These are phyloP conservation scores for Glaciozyma antarctica DNA, from an alignment of 768 basidiomycete genomes.

Conservation along the genomic window DNA sequence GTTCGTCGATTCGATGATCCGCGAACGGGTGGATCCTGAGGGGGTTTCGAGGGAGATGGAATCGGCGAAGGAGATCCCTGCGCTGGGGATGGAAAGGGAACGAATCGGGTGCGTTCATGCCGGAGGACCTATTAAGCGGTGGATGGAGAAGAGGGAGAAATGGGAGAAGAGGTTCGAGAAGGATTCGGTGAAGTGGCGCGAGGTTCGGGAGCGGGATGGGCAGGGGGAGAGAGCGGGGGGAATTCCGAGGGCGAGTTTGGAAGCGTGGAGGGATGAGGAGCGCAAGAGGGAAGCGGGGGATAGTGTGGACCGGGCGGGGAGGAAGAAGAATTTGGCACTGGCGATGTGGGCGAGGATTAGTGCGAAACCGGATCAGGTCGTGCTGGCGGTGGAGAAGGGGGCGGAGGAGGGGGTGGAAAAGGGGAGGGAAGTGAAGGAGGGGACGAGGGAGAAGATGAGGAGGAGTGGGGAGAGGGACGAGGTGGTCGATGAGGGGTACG, in stretches of 20 bases:
- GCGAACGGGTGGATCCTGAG: slow-evolving; percentile 73
- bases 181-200: slow-evolving; percentile 34
- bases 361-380: slow-evolving; percentile 36
- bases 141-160: slow-evolving; percentile 36
- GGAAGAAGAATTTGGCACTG: slow-evolving; percentile 36
- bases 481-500: neutral
- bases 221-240: slow-evolving; percentile 32
- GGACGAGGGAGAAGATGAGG: slow-evolving; percentile 15
- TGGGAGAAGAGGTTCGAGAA: slow-evolving; percentile 39
- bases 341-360: slow-evolving; percentile 37
- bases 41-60: slow-evolving; percentile 76
- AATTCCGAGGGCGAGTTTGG: slow-evolving; percentile 40
- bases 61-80: slow-evolving; percentile 55
- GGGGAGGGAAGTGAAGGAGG: neutral
- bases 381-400: slow-evolving; percentile 14
- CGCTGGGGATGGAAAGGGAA: slow-evolving; percentile 55
- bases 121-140: slow-evolving; percentile 38
- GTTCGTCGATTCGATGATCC: slow-evolving; percentile 58
- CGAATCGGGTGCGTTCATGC: slow-evolving; percentile 49
- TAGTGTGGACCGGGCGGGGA: slow-evolving; percentile 38
- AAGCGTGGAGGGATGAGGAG: slow-evolving; percentile 33
- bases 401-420: neutral
- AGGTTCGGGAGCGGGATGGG: slow-evolving; percentile 33
- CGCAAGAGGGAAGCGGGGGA: slow-evolving; percentile 35
- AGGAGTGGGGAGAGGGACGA: neutral